Conservation (phyloP, 2,329 filamentous ascomycete species). For the Colletotrichum sp. region DNA sequence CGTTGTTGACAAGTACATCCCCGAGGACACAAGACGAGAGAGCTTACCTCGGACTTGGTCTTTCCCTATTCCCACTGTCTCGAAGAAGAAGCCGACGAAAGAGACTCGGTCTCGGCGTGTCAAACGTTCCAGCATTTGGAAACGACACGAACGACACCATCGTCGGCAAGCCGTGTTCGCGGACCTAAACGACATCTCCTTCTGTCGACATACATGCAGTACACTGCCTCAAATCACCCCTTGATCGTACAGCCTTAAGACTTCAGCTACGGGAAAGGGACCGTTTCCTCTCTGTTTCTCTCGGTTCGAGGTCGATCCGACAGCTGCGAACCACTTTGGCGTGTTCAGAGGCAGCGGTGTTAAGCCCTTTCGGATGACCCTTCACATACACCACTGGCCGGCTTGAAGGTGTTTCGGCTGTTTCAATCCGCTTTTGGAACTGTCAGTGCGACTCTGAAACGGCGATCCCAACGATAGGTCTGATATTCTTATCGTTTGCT, state of each 20-base stretch:
- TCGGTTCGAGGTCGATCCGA: conserved; percentile 25
- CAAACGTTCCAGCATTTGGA: background rate
- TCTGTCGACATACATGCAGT: background rate
- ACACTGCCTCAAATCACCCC: background rate
- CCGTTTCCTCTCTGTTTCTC: conserved; percentile 20
- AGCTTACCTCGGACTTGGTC: conserved; percentile 19
- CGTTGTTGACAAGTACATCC: background rate
- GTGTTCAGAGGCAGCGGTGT: conserved; percentile 26
- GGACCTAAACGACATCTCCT: background rate
- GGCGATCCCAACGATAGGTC: conserved; percentile 40
- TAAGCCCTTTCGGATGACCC: conserved; percentile 24
- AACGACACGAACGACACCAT: background rate
- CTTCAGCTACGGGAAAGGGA: background rate
- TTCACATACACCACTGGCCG: conserved; percentile 30
- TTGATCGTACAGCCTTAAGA: conserved; percentile 8
- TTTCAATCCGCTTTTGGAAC: conserved; percentile 40
- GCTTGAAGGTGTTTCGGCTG: conserved; percentile 42
- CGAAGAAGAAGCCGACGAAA: background rate
- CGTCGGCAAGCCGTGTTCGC: background rate
- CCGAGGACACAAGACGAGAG: conserved; percentile 24
- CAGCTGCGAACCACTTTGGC: conserved; percentile 22
- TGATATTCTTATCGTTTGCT: conserved; percentile 31
- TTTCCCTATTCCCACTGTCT: conserved; percentile 20
- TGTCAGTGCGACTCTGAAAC: conserved; percentile 43
- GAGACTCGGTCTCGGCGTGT: background rate